Evolutionary conservation across 2,329 filamentous ascomycete genomes (phyloP), one percentile per base, ranked within the genome.

Genomic region (Penicillium sp.): DNA sequence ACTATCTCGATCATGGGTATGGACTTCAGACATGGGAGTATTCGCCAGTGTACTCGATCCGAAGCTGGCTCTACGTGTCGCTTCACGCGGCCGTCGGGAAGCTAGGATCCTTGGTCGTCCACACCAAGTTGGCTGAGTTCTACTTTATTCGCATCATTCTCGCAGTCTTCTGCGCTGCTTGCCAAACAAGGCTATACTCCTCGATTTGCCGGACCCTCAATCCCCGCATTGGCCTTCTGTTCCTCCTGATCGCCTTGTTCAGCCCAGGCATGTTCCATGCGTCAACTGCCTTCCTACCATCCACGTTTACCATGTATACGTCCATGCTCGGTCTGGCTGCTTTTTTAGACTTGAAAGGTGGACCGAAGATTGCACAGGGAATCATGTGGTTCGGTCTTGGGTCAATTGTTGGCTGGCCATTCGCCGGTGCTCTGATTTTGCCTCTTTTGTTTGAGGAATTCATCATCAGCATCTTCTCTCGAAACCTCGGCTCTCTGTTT

Each of bases 11-110:
- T 59, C 92, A 97, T 80, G 91, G 91, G 68, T 94, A 96, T 71
- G 95, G 94, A 40, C 82, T 97, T 52, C 93, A 99, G 79, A 99
- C 95, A 1, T 99, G 95, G 95, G 95, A 99, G 77, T 99, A 98
- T 78, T 96, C 94, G 0, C 95, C 95, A 5, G 89, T 94, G 58
- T 98, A 90, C 77, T 91, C 92, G 52, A 97, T 99, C 68, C 88
- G 95, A 63, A 97, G 92, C 78, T 99, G 95, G 95, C 82, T 92
- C 22, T 99, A 99, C 71, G 82, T 96, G 39, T 85, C 82, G 5
- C 77, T 97, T 1, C 94, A 99, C 76, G 90, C 92, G 27, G 66
- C 88, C 19, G 77, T 90, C 47, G 89, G 87, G 46, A 90, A 86
- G 62, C 66, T 91, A 18, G 84, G 87, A 35, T 83, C 87, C 39